A percentile compares a stretch with the other conserved stretches of the same genome.
phyloP scores from a whole-genome alignment of 768 basidiomycete species.

The Boletus tylopilopsis region DNA sequence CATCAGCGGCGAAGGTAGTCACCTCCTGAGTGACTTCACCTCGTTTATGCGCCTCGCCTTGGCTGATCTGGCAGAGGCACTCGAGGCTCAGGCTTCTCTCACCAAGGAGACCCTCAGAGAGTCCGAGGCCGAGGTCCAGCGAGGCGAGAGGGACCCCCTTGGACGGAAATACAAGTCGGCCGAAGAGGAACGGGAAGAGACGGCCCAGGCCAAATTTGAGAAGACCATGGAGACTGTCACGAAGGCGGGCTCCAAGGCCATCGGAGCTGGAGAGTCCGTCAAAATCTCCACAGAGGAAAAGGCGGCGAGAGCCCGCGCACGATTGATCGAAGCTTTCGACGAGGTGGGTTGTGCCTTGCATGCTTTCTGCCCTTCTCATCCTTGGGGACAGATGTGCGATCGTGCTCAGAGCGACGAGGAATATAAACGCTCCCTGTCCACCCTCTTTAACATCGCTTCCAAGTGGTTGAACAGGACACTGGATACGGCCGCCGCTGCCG shows the following conservation, averaged over 20 bases:
- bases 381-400: slow-evolving; percentile 49
- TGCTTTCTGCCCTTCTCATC: not conserved
- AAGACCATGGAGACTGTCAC: slow-evolving; percentile 66
- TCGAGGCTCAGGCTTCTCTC: slow-evolving; percentile 48
- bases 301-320: slow-evolving; percentile 37
- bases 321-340: slow-evolving; percentile 50
- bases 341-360: slow-evolving; percentile 35
- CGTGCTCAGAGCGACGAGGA: slow-evolving; percentile 59
- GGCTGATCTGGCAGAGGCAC: slow-evolving; percentile 60
- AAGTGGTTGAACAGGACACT: slow-evolving; percentile 54
- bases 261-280: slow-evolving; percentile 48
- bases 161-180: slow-evolving; percentile 51
- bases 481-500: slow-evolving; percentile 45
- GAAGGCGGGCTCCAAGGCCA: slow-evolving; percentile 50
- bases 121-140: slow-evolving; percentile 55
- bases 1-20: slow-evolving; percentile 48
- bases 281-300: slow-evolving; percentile 42
- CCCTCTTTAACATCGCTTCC: slow-evolving; percentile 52
- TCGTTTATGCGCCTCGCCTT: slow-evolving; percentile 62
- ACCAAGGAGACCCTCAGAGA: slow-evolving; percentile 52
- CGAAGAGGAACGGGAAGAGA: slow-evolving; percentile 37
- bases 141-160: slow-evolving; percentile 54
- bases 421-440: slow-evolving; percentile 55
- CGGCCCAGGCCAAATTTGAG: slow-evolving; percentile 56
- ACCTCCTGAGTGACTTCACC: slow-evolving; percentile 57